phyloP scores from a whole-genome alignment of 1,284 basidiomycete species.

The Trichosporon faecale region DNA sequence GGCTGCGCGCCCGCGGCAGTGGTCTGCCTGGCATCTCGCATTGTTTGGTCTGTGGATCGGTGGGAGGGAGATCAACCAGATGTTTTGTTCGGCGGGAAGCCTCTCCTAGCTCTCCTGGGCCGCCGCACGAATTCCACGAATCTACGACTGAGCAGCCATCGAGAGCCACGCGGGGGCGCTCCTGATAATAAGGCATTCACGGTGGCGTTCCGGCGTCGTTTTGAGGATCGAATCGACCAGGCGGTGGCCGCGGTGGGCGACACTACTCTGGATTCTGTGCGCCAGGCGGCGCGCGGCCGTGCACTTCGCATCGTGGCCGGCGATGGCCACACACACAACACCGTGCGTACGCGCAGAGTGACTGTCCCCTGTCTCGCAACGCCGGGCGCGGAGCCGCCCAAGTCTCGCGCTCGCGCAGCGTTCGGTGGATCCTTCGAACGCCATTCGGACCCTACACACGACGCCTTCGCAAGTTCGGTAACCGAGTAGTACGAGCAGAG shows the following conservation, averaged over 20 bases:
- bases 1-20: too few relatives aligned
- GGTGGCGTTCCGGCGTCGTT: not conserved
- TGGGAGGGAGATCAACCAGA: not conserved
- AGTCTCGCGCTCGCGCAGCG: not conserved
- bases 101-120: too few relatives aligned
- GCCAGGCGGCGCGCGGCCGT: not conserved
- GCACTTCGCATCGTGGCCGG: conserved; percentile 1
- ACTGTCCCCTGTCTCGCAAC: not conserved
- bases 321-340: not conserved
- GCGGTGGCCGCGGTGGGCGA: not conserved
- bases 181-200: conserved; percentile 1
- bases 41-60: not conserved
- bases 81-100: not conserved
- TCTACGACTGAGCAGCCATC: too few relatives aligned
- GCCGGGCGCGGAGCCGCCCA: not conserved
- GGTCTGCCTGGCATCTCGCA: conserved; percentile 1
- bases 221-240: not conserved
- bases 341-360: not conserved
- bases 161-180: not conserved
- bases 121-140: too few relatives aligned
- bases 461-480: not conserved
- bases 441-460: conserved; percentile 3
- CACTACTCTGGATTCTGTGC: not conserved
- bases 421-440: conserved; percentile 3
- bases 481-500: not conserved